Evolutionary conservation across 768 basidiomycete genomes (phyloP), one percentile per base, ranked within the genome.

Genomic region (Calocera cornea): DNA sequence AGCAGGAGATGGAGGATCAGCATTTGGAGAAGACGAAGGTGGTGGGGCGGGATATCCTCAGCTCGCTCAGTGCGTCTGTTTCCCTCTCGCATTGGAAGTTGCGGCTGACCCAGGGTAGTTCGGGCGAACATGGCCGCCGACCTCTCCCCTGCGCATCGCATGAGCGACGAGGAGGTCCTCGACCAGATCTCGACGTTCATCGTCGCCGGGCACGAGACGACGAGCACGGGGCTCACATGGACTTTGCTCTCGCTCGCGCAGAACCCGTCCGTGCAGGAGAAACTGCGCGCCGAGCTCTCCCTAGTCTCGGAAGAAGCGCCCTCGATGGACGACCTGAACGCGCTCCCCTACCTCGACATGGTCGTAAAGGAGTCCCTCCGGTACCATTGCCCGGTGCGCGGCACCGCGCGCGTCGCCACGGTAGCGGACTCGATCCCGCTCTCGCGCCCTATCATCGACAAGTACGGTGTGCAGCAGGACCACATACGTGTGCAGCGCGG

Each of bases 121-220:
- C 89, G 88, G 76, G 89, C 92, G 1, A 95, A 95, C 75, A 73
- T 85, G 68, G 84, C 90, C 1, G 83, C 78, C 12, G 74, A 79
- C 36, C 74, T 78, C 10, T 74, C 80, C 11, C 75, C 78, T 0
- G 79, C 79, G 0, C 89, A 92, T 36, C 85, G 88, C 69, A 83
- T 95, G 70, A 88, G 92, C 0, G 94, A 97, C 73, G 86, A 88
- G 34, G 94, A 95, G 72, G 87, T 95, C 64, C 80, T 93, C 14
- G 80, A 90, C 72, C 92, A 86, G 68, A 86, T 95, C 76, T 91
- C 89, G 72, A 93, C 92, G 0, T 89, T 95, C 75, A 85, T 93
- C 81, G 92, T 93, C 74, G 91, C 89, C 22, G 93, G 93, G 2
- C 90, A 92, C 14, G 92, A 95, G 72, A 91, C 92, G 0, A 88